Base-by-base conservation (phyloP, 176 grass and related monocot species). In the Hordeum vulgare region DNA sequence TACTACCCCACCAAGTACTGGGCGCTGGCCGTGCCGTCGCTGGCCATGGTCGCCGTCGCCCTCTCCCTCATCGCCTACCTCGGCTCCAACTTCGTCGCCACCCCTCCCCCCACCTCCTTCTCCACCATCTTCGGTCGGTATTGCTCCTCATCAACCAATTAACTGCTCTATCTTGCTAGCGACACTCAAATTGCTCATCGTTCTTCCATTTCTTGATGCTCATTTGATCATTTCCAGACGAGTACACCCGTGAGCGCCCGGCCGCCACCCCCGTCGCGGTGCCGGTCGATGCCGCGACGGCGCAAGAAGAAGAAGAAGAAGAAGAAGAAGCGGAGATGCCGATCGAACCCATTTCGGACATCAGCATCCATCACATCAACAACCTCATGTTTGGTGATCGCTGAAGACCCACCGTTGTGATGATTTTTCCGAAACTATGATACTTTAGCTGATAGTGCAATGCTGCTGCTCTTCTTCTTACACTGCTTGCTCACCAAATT, bases 1-100 rank as follows among this genome's bases (percentile, higher is more conserved):
- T 98, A 94, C 81, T 98, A 94, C 81, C 95, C 95, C 29, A 94
- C 88, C 89, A 94, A 91, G 95, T 87, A 91, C 27, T 94, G 92
- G 89, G 92, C 92, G 57, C 33, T 91, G 23, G 89, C 85, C 15
- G 78, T 83, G 83, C 89, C 92, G 42, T 82, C 89, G 13, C 91
- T 91, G 2, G 23, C 85, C 49, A 85, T 91, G 29, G 92, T 94
- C 41, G 81, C 81, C 5, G 28, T 89, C 10, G 37, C 56, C 0
- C 85, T 94, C 45, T 76, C 61, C 39, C 81, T 94, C 62, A 44
- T 51, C 58, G 45, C 87, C 62, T 94, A 94, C 28, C 26, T 89
- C 78, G 89, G 92, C 44, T 83, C 91, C 36, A 94, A 94, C 85
- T 91, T 94, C 44, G 49, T 89, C 9, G 77, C 80, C 63, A 89